Percentiles rank a stretch among this genome's conserved stretches.
These are phyloP conservation scores for Melanogaster broomeanus DNA, from an alignment of 768 basidiomycete genomes.

Conservation along the genomic window DNA sequence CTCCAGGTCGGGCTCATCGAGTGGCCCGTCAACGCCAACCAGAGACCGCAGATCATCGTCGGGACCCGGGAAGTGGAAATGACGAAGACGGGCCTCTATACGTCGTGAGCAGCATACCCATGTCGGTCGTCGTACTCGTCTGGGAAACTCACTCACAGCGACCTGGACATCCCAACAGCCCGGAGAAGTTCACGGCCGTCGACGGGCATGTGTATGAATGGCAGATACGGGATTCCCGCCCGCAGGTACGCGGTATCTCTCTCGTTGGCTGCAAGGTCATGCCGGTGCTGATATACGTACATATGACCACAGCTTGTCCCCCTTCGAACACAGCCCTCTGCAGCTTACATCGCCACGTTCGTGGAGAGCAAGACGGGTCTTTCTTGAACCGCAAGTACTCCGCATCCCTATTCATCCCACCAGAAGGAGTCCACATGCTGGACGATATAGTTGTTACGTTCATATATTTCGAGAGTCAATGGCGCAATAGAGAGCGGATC, in stretches of 20 bases:
- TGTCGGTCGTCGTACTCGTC: neutral
- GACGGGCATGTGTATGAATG: constrained; percentile 29
- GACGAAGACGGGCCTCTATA: constrained; percentile 21
- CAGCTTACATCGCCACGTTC: constrained; percentile 31
- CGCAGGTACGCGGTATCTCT: constrained; percentile 19
- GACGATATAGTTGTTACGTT: constrained; percentile 40
- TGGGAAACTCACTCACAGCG: neutral
- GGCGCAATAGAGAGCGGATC: constrained; percentile 24
- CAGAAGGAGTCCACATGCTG: constrained; percentile 30
- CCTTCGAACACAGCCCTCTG: neutral
- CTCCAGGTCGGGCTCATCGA: constrained; percentile 32
- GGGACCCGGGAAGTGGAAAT: constrained; percentile 28
- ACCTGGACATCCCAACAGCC: constrained; percentile 7
- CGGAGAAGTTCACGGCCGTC: constrained; percentile 25
- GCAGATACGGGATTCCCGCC: constrained; percentile 23
- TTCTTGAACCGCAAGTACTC: constrained; percentile 14
- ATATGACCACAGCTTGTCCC: constrained; percentile 24
- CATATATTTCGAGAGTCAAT: constrained; percentile 34
- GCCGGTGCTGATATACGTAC: neutral
- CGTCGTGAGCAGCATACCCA: constrained; percentile 18
- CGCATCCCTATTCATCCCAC: constrained; percentile 27
- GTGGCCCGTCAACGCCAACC: constrained; percentile 18
- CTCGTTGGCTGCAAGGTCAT: neutral
- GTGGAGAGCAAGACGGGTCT: constrained; percentile 15
- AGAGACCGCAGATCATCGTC: constrained; percentile 16